Percentiles rank a stretch among this genome's conserved stretches.
Conservation (phyloP, 2,329 filamentous ascomycete genomes). For the Fusarium sp. region DNA sequence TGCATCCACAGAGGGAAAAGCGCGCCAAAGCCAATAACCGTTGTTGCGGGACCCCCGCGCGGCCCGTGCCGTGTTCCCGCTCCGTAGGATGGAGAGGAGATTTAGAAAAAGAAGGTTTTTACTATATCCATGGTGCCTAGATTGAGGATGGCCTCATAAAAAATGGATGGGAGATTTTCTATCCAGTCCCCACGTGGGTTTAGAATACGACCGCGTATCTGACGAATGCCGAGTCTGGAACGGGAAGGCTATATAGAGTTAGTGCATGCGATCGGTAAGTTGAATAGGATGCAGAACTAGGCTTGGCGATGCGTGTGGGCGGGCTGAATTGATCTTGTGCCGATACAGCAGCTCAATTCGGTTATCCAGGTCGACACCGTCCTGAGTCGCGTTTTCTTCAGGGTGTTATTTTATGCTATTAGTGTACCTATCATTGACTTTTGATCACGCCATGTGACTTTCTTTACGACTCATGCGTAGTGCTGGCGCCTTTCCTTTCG, state of each 20-base stretch:
- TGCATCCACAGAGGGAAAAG: background rate
- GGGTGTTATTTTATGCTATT: background rate
- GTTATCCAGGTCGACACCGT: background rate
- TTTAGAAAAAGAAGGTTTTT: background rate
- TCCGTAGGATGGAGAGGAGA: constrained; percentile 30
- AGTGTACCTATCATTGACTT: background rate
- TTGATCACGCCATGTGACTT: background rate
- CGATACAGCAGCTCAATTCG: background rate
- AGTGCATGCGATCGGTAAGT: background rate
- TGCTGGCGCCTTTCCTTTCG: background rate
- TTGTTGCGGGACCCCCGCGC: constrained; percentile 53
- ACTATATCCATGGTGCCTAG: background rate
- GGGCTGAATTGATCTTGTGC: background rate
- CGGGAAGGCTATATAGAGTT: background rate
- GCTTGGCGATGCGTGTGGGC: constrained; percentile 1
- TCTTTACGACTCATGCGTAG: background rate
- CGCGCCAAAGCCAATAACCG: background rate
- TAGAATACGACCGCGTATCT: background rate
- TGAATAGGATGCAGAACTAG: background rate
- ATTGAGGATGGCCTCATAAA: background rate
- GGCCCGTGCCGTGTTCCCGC: constrained; percentile 57
- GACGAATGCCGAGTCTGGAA: background rate
- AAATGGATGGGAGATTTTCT: background rate
- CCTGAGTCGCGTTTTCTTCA: background rate
- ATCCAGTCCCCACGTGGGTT: background rate